These are phyloP conservation scores for Pyronema domesticum DNA, from an alignment of 495 filamentous ascomycete genomes.

Conservation along the genomic window DNA sequence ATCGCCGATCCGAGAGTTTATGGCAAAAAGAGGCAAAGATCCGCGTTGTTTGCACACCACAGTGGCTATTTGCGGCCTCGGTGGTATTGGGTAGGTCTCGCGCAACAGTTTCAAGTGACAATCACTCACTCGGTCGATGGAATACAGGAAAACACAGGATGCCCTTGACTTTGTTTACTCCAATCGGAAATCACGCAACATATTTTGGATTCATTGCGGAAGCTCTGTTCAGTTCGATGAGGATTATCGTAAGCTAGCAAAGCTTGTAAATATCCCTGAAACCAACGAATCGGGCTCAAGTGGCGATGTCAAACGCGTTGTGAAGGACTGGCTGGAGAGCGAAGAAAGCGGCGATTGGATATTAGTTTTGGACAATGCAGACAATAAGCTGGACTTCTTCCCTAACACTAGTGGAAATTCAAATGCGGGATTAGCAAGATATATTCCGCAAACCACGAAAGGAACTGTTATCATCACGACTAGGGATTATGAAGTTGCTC, in stretches of 20 bases:
- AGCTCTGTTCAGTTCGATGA: conserved; percentile 7
- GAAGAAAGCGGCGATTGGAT: conserved; percentile 9
- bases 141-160: conserved; percentile 22
- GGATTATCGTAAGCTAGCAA: conserved; percentile 10
- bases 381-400: conserved; percentile 9
- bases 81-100: too few species aligned
- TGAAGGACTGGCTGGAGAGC: conserved; percentile 11
- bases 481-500: conserved; percentile 16
- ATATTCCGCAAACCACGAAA: conserved; percentile 11
- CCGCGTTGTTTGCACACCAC: too few species aligned
- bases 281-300: conserved; percentile 6
- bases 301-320: conserved; percentile 1
- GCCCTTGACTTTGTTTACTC: conserved; percentile 32
- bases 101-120: too few species aligned
- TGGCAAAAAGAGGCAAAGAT: too few species aligned
- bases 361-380: conserved; percentile 14
- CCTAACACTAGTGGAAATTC: background rate
- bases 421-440: conserved; percentile 5
- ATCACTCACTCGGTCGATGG: too few species aligned
- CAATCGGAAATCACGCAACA: background rate
- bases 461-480: conserved; percentile 25
- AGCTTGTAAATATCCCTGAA: conserved; percentile 3
- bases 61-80: too few species aligned
- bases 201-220: conserved; percentile 25
- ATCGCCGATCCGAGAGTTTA: too few species aligned